Evolutionary conservation across 2,329 filamentous ascomycete genomes (phyloP).

Genomic region (Aspergillus puulaauensis): DNA sequence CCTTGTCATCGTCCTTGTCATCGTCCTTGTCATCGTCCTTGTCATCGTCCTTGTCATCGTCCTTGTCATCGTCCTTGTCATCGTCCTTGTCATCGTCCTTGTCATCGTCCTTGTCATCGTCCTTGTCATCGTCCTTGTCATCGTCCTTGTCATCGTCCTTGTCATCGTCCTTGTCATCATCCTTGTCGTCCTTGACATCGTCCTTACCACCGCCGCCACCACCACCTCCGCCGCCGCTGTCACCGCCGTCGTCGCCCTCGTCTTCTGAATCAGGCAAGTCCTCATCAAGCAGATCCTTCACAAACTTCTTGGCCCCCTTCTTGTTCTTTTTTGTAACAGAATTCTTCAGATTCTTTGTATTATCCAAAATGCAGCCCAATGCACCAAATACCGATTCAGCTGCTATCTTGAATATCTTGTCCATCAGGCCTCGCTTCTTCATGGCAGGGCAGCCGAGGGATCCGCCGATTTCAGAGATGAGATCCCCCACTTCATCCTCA

Average conservation of each 20-base stretch:
- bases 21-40: background rate
- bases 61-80: too few relatives aligned
- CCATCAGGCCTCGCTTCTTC: background rate
- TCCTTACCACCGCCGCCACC: background rate
- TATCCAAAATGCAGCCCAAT: background rate
- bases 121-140: too few relatives aligned
- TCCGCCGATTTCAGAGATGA: background rate
- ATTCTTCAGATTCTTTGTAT: background rate
- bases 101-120: background rate
- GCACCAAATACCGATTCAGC: background rate
- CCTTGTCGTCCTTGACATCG: background rate
- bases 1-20: too few relatives aligned
- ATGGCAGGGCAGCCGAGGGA: too few relatives aligned
- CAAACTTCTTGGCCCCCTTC: background rate
- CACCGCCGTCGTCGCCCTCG: too few relatives aligned
- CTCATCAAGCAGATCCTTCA: background rate
- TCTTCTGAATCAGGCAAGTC: background rate
- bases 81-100: background rate
- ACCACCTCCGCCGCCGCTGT: background rate
- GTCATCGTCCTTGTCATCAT: background rate
- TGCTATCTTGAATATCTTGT: background rate
- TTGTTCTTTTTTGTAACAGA: background rate
- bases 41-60: background rate
- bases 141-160: background rate
- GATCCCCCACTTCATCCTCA: background rate